These are phyloP conservation scores for Pyrenophora graminea DNA, from an alignment of 2,329 filamentous ascomycete genomes.

Conservation along the genomic window DNA sequence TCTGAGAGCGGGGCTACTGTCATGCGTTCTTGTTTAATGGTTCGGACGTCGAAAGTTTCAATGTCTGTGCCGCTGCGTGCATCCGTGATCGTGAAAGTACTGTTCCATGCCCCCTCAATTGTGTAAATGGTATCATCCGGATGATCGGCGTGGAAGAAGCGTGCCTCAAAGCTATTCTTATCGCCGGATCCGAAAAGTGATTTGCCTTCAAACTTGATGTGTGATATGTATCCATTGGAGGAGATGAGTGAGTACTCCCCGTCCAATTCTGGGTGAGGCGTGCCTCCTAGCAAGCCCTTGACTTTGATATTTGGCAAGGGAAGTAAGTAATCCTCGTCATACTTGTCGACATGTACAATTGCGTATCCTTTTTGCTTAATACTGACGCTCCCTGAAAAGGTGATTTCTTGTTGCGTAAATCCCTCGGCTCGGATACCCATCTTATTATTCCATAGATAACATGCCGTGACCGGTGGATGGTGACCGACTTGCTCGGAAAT, in stretches of 20 bases:
- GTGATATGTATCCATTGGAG: constrained; percentile 49
- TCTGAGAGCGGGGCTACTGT: constrained; percentile 37
- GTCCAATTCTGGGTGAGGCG: constrained; percentile 51
- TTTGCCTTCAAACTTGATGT: constrained; percentile 52
- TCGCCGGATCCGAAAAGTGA: constrained; percentile 46
- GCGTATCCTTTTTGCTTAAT: constrained; percentile 55
- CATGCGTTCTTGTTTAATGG: constrained; percentile 25
- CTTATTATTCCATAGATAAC: constrained; percentile 53
- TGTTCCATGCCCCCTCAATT: constrained; percentile 50
- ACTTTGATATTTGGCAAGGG: constrained; percentile 53
- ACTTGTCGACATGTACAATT: constrained; percentile 50
- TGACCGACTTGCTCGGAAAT: constrained; percentile 54
- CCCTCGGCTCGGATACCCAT: constrained; percentile 51
- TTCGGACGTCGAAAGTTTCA: constrained; percentile 43
- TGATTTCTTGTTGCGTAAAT: constrained; percentile 54
- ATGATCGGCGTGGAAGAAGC: constrained; percentile 42
- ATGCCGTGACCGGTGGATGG: constrained; percentile 54
- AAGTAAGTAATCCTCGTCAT: constrained; percentile 51
- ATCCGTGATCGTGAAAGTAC: constrained; percentile 46
- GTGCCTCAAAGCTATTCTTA: constrained; percentile 50
- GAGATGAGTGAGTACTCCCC: constrained; percentile 50
- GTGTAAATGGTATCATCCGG: constrained; percentile 44
- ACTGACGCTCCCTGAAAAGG: constrained; percentile 51
- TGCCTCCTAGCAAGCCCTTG: constrained; percentile 50
- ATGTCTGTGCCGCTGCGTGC: constrained; percentile 37